phyloP scores from a whole-genome alignment of 176 grass and related monocot genomes.

The Musa beccarii region DNA sequence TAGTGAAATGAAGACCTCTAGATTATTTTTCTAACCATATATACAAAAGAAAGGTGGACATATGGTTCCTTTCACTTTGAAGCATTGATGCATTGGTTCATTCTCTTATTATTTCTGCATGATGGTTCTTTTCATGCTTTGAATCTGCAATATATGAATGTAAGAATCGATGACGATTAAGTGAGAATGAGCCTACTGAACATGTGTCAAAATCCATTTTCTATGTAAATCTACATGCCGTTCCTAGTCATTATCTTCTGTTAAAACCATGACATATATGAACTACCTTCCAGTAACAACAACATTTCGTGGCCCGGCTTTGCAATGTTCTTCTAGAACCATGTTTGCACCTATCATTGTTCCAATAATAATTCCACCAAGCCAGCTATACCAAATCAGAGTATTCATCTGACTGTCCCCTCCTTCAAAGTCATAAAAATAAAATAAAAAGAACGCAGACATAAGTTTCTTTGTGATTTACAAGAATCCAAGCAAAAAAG shows the following conservation, averaged over 20 bases:
- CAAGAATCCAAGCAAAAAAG: constrained; percentile 4
- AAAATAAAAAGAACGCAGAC: background rate
- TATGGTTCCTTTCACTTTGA: too few species aligned
- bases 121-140: background rate
- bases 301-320: constrained; percentile 90
- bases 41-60: background rate
- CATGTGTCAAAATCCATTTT: too few species aligned
- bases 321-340: constrained; percentile 90
- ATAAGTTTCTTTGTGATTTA: background rate
- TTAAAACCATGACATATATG: background rate
- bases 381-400: constrained; percentile 99
- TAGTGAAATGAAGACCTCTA: background rate
- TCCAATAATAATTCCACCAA: constrained; percentile 91
- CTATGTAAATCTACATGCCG: too few species aligned
- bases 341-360: constrained; percentile 86
- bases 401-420: constrained; percentile 73
- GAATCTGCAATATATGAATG: background rate
- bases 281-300: constrained; percentile 92
- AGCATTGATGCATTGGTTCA: too few species aligned
- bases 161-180: background rate
- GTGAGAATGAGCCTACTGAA: background rate
- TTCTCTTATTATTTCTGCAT: background rate
- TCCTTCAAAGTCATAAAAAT: constrained; percentile 41
- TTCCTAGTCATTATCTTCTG: background rate
- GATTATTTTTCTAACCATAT: background rate